Evolutionary conservation across 73 alveolate species (phyloP).

Genomic region (Breviolum minutum): DNA sequence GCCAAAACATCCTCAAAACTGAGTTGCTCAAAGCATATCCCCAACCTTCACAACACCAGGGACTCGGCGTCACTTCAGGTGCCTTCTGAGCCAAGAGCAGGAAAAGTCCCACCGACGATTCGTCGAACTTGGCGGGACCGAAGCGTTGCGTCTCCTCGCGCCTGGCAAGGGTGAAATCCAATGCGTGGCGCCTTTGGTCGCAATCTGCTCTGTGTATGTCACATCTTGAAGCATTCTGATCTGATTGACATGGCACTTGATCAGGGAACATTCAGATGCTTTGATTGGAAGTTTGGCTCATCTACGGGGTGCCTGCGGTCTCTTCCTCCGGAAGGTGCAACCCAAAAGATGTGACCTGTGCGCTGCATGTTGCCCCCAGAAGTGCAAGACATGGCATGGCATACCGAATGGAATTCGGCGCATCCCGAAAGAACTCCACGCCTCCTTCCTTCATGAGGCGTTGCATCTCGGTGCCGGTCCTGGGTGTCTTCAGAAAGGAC

Average conservation of each 20-base stretch:
- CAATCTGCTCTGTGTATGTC: no score
- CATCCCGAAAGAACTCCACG: not conserved
- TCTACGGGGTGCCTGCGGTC: conserved; percentile 39
- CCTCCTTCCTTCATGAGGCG: conserved; percentile 84
- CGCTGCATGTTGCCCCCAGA: not conserved
- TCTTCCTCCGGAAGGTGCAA: conserved; percentile 87
- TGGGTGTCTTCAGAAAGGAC: not conserved
- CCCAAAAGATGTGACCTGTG: conserved; percentile 90
- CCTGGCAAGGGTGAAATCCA: not conserved
- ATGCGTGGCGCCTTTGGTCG: not conserved
- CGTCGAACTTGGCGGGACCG: conserved; percentile 84
- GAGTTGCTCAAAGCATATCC: not conserved
- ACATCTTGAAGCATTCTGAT: no score
- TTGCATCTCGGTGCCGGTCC: conserved; percentile 88
- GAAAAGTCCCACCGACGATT: conserved; percentile 87
- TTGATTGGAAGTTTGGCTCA: no score
- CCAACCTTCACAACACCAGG: not conserved
- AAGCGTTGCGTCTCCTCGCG: conserved; percentile 74
- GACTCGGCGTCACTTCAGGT: not conserved
- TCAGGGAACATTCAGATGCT: no score
- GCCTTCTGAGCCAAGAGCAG: conserved; percentile 86
- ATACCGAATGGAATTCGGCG: no score
- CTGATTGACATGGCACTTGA: no score
- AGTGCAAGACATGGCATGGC: not conserved
- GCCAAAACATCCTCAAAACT: not conserved